Conservation (phyloP, 1,284 basidiomycete genomes). For the Pascua guehoae region DNA sequence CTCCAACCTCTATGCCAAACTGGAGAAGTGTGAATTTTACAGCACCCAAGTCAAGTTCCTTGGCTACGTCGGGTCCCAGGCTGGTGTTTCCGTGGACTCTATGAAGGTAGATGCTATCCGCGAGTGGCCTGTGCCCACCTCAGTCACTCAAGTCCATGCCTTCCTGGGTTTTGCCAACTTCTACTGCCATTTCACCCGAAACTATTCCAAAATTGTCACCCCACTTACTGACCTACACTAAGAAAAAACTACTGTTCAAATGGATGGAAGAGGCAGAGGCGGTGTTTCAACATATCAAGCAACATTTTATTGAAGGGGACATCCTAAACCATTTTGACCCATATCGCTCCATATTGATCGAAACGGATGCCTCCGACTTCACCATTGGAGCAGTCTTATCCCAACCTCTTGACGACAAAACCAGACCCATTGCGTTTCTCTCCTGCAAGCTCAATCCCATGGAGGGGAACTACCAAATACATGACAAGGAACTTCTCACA, state of each 20-base stretch:
- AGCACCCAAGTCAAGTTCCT: constrained; percentile 42
- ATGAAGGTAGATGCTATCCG: constrained; percentile 51
- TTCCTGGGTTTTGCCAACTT: constrained; percentile 52
- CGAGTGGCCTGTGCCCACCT: constrained; percentile 50
- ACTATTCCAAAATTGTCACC: constrained; percentile 39
- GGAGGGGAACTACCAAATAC: constrained; percentile 55
- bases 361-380: constrained; percentile 39
- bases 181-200: constrained; percentile 49
- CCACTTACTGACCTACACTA: constrained; percentile 32
- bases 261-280: constrained; percentile 37
- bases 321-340: constrained; percentile 49
- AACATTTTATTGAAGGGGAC: constrained; percentile 41
- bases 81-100: constrained; percentile 49
- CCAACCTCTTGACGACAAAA: constrained; percentile 29
- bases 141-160: constrained; percentile 40
- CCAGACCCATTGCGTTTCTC: constrained; percentile 46
- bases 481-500: constrained; percentile 55
- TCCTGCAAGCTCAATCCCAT: constrained; percentile 39
- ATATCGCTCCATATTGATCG: constrained; percentile 31
- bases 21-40: constrained; percentile 50
- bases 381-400: constrained; percentile 35
- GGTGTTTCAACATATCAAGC: constrained; percentile 49
- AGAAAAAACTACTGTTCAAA: constrained; percentile 25
- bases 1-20: constrained; percentile 42
- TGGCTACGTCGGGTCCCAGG: constrained; percentile 45